Conservation (phyloP, 2,329 filamentous ascomycete species). For the Sordariomycetes sp. region DNA sequence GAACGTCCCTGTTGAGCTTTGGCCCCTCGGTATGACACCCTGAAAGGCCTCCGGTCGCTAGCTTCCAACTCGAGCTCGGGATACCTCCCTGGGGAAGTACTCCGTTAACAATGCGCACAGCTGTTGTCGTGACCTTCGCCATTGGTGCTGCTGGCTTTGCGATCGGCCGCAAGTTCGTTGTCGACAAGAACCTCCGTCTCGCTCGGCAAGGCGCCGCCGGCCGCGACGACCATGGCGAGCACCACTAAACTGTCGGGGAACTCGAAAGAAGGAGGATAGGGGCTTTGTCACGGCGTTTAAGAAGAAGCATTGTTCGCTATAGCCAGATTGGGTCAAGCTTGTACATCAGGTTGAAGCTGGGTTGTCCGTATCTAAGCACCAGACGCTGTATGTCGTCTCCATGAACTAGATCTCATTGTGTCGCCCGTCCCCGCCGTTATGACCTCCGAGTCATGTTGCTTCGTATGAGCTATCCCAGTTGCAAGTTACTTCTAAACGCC, state of each 20-base stretch:
- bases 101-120: slow-evolving; percentile 32
- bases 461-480: background rate
- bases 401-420: background rate
- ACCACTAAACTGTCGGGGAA: slow-evolving; percentile 18
- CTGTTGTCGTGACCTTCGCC: slow-evolving; percentile 79
- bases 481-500: slow-evolving; percentile 24
- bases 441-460: background rate
- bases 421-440: background rate
- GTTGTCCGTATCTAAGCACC: background rate
- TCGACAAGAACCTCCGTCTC: slow-evolving; percentile 89
- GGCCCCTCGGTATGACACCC: slow-evolving; percentile 66
- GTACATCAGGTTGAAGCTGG: slow-evolving; percentile 3
- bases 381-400: background rate
- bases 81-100: background rate
- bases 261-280: background rate
- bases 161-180: slow-evolving; percentile 66
- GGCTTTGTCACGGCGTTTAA: background rate
- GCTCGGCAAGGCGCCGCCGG: slow-evolving; percentile 51
- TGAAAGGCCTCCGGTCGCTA: slow-evolving; percentile 8
- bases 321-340: slow-evolving; percentile 1
- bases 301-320: background rate
- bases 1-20: slow-evolving; percentile 84
- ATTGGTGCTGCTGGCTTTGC: slow-evolving; percentile 76
- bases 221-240: slow-evolving; percentile 18
- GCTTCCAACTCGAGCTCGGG: background rate